Conservation (phyloP, 2,329 filamentous ascomycete species). For the Rutstroemia sp. region DNA sequence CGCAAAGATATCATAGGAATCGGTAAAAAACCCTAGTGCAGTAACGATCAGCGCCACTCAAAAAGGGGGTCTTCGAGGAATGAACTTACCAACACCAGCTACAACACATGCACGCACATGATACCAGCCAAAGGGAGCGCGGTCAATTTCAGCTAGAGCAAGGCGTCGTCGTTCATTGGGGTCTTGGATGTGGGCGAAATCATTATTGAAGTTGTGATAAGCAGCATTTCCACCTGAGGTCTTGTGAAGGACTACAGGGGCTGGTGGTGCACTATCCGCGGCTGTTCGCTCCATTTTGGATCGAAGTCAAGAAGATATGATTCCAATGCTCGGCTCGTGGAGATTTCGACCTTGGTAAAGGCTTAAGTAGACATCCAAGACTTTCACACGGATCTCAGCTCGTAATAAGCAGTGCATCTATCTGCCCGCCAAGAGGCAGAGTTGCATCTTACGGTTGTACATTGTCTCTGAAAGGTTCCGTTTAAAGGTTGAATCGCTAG, state of each 20-base stretch:
- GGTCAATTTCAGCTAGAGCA: constrained; percentile 75
- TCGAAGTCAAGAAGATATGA: background rate
- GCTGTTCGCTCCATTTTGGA: background rate
- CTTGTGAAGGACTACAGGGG: constrained; percentile 10
- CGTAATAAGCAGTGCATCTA: constrained; percentile 1
- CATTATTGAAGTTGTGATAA: constrained; percentile 73
- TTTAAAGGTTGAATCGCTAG: background rate
- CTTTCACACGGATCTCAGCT: background rate
- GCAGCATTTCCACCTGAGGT: constrained; percentile 61
- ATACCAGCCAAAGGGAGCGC: constrained; percentile 73
- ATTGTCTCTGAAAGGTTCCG: background rate
- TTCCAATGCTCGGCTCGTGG: background rate
- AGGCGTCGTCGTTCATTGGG: constrained; percentile 72
- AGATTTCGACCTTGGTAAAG: background rate
- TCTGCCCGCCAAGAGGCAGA: background rate
- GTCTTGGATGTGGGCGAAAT: constrained; percentile 59
- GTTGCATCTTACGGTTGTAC: background rate
- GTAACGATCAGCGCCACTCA: constrained; percentile 50
- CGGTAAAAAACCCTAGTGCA: constrained; percentile 79
- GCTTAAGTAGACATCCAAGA: background rate
- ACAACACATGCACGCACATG: constrained; percentile 71
- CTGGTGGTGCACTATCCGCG: background rate
- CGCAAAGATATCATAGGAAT: constrained; percentile 55
- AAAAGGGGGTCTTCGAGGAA: background rate
- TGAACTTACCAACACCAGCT: constrained; percentile 49